Evolutionary conservation across 2,329 filamentous ascomycete genomes (phyloP), one percentile per base, ranked within the genome.

Genomic region (Cladosporium sp.): DNA sequence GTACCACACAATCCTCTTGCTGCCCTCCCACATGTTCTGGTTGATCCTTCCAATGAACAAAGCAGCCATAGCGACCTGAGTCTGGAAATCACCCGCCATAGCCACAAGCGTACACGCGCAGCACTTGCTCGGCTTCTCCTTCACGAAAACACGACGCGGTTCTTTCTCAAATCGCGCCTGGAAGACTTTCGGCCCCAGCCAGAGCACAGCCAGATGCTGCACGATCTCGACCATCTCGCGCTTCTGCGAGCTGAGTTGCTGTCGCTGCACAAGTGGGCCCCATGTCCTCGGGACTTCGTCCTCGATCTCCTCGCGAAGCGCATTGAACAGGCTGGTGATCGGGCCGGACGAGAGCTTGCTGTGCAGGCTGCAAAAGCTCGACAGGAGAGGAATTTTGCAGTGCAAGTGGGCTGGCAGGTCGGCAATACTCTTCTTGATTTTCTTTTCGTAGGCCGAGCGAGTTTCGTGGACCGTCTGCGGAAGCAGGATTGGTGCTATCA

Each of bases 1-100:
- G 18, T 35, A 70, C 57, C 66, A 73, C 35, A 50, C 23, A 4
- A 73, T 66, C n/a, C 73, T 63, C 55, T 70, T 72, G 57, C 71
- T 73, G 49, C 62, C 65, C 62, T 66, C 66, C 72, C 72, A 73
- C 50, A 71, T 62, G 37, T 65, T 65, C 29, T 69, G 64, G 37
- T 64, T 55, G 33, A 74, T 65, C 4, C 68, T 56, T 2, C 70
- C 70, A n/a, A 73, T 65, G n/a, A 69, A 67, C 35, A 72, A 35
- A 12, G 65, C 71, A 1, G 71, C 72, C 11, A 73, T 53, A 0
- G 68, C 69, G 6, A 68, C 66, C 11, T 71, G 56, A 12, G 61
- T 66, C 4, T 66, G 58, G 1, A 69, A 37, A 57, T 71, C 69
- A 0, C 62, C 50, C 11, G 64, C 67, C 33, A 59, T 37, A 31